These are phyloP conservation scores for Russula vinacea DNA, from an alignment of 768 basidiomycete species.

Conservation along the genomic window DNA sequence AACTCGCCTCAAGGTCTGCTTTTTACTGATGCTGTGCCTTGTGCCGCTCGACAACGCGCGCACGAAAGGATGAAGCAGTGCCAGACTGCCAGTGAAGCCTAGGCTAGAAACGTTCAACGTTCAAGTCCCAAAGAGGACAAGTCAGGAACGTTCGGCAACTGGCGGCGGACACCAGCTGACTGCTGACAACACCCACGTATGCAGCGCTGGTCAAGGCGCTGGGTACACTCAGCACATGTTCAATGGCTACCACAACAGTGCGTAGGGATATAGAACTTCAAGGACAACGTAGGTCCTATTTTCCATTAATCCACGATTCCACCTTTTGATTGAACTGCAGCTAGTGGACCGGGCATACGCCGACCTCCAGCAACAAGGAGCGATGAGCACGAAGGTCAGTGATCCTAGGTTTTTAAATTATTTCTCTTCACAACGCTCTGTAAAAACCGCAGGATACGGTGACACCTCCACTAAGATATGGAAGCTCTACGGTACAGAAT, in stretches of 20 bases:
- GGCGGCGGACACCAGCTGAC: no score
- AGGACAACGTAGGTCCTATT: neutral
- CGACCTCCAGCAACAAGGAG: neutral
- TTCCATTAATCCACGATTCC: neutral
- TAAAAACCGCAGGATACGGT: slow-evolving; percentile 2
- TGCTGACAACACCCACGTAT: no score
- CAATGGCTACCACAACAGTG: neutral
- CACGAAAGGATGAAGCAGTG: no score
- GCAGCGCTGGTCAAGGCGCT: no score
- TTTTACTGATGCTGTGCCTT: no score
- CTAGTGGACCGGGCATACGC: neutral
- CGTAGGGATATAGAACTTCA: neutral
- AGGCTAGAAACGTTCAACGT: no score
- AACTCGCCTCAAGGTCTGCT: no score
- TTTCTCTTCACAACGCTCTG: neutral
- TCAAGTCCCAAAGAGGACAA: no score
- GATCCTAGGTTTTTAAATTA: neutral
- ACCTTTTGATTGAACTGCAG: neutral
- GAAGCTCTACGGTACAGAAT: slow-evolving; percentile 22
- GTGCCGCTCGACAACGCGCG: no score
- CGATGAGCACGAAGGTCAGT: neutral
- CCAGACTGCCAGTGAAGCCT: no score
- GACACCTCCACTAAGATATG: slow-evolving; percentile 12
- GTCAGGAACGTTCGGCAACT: no score
- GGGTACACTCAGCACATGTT: neutral